Percentiles rank a stretch among this genome's conserved stretches.
phyloP scores from a whole-genome alignment of 163 green algal genomes.

The Scenedesmus sp. region DNA sequence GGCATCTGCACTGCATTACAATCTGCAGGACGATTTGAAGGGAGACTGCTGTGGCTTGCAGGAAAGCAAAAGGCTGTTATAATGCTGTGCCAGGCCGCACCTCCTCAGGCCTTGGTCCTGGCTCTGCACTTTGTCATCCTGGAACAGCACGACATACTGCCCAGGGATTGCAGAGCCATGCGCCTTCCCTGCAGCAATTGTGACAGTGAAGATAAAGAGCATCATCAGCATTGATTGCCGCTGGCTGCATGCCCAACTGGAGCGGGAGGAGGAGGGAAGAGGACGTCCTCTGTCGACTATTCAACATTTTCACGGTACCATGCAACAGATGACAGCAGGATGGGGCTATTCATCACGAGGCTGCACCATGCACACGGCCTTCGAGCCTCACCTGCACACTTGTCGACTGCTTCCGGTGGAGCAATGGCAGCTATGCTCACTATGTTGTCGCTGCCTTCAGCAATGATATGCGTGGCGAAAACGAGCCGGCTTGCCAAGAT shows the following conservation, averaged over 20 bases:
- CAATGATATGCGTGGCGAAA: not conserved
- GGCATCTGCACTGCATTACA: too few relatives aligned
- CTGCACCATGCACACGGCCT: not conserved
- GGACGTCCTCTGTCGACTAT: too few relatives aligned
- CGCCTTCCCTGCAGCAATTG: slow-evolving; percentile 7
- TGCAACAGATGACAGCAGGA: too few relatives aligned
- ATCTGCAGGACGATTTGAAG: too few relatives aligned
- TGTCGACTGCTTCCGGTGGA: not conserved
- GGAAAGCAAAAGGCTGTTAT: too few relatives aligned
- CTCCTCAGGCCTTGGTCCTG: not conserved
- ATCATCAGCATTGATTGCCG: too few relatives aligned
- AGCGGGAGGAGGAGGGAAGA: too few relatives aligned
- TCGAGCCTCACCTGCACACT: not conserved
- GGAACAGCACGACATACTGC: slow-evolving; percentile 25
- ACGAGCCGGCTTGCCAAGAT: not conserved
- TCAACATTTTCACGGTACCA: too few relatives aligned
- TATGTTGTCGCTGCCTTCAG: not conserved
- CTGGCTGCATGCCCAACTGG: too few relatives aligned
- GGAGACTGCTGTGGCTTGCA: too few relatives aligned
- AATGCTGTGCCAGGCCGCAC: not conserved
- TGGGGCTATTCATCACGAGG: too few relatives aligned
- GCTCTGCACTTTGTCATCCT: slow-evolving; percentile 4
- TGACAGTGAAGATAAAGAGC: not conserved
- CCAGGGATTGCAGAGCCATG: not conserved
- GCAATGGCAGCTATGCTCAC: not conserved